phyloP scores from a whole-genome alignment of 345 rosid genomes.

The Salix udensis region DNA sequence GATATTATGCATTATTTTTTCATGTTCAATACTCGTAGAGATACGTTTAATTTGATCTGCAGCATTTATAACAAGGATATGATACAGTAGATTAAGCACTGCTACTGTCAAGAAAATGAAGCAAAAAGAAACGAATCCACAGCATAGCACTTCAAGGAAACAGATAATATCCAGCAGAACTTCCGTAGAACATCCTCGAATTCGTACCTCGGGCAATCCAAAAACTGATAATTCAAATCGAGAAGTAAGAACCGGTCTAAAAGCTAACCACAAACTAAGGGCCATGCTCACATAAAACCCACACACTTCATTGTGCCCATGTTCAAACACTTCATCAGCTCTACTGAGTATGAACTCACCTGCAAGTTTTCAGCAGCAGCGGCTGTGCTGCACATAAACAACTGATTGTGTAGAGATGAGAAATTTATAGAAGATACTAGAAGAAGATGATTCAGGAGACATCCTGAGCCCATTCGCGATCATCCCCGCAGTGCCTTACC shows the following conservation, averaged over 20 bases:
- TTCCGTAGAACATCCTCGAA: not conserved
- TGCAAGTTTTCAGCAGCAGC: too few relatives aligned
- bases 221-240: not conserved
- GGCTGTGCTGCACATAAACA: too few relatives aligned
- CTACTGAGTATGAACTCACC: too few relatives aligned
- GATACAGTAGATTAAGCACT: not conserved
- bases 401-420: too few relatives aligned
- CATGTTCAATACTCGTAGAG: not conserved
- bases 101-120: not conserved
- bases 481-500: too few relatives aligned
- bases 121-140: not conserved
- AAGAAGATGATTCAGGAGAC: too few relatives aligned
- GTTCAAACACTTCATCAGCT: not conserved
- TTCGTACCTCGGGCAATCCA: not conserved
- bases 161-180: not conserved
- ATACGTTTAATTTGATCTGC: not conserved
- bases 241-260: not conserved
- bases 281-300: constrained; percentile 5
- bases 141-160: not conserved
- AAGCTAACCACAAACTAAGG: constrained; percentile 13
- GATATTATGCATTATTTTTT: not conserved
- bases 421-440: too few relatives aligned
- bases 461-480: too few relatives aligned
- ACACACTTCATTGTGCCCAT: not conserved
- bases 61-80: not conserved